Evolutionary conservation across 202 grass and related monocot species (phyloP), one percentile per base, ranked within the genome.

Genomic region (Hordeum pubiflorum): DNA sequence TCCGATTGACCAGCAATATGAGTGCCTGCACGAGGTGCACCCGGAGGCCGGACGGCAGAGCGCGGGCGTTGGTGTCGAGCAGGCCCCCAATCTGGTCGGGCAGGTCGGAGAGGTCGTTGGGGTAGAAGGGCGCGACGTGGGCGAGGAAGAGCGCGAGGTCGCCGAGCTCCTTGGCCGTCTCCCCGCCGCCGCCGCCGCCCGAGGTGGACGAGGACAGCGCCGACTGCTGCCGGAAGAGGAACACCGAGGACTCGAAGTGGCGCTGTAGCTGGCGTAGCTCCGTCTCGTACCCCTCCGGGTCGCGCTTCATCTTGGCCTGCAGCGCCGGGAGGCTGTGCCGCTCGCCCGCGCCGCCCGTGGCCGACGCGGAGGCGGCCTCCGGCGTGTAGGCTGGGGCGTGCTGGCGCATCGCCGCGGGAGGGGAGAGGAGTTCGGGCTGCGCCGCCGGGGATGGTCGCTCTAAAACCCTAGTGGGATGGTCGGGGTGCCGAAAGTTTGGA

Each of bases 241-340:
- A 82, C 58, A 93, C 90, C 36, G 92, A 98, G 4, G 95, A 94
- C 72, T 94, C 88, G 84, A 98, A 94, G 88, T 93, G 92, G 79
- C 90, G 90, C 67, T 74, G 77, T 3, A 93, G 86, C 69, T 94
- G 88, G 4, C 80, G 76, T 18, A 98, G 81, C 83, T 98, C 92
- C 62, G 83, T 83, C 74, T 88, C 90, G 92, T 98, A 98, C 50
- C 90, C 92, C 59, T 90, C 90, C 29, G 92, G 92, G 76, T 95
- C 90, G 39, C 88, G 83, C 80, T 98, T 98, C 92, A 98, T 98
- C 92, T 93, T 98, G 9, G 85, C 90, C 78, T 95, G 92, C 1
- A 98, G 82, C 43, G 74, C 20, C 15, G 90, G 95, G 4, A 95
- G 88, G 74, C 80, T 98, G 1, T 93, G 77, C 36, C 83, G 65